Conservation (phyloP, 495 filamentous ascomycete species). For the Neurospora sp. region DNA sequence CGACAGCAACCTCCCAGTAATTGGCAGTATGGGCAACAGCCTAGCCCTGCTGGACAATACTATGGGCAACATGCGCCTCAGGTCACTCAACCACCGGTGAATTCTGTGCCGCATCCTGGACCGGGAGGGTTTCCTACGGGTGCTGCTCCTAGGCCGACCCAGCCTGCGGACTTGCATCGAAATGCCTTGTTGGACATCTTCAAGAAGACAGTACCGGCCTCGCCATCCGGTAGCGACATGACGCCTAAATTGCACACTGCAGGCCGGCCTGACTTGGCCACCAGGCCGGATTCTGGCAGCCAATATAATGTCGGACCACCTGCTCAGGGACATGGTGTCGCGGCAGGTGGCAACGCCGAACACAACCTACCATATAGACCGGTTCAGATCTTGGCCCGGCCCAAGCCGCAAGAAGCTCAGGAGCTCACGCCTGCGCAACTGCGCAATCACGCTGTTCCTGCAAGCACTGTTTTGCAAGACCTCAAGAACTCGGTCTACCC, state of each 20-base stretch:
- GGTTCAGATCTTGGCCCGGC: conserved; percentile 28
- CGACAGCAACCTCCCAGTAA: conserved; percentile 11
- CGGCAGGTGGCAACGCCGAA: conserved; percentile 25
- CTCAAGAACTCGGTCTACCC: conserved; percentile 4
- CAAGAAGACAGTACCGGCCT: conserved; percentile 27
- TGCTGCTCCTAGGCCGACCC: conserved; percentile 11
- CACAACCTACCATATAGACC: conserved; percentile 32
- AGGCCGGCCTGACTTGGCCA: background rate
- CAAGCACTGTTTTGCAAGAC: conserved; percentile 3
- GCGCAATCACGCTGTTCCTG: conserved; percentile 7
- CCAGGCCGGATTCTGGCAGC: conserved; percentile 9
- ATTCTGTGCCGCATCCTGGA: background rate
- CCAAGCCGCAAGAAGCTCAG: conserved; percentile 16
- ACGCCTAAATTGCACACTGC: conserved; percentile 3
- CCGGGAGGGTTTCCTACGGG: background rate
- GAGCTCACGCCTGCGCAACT: conserved; percentile 6
- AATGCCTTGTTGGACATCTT: conserved; percentile 39
- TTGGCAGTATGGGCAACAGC: conserved; percentile 7
- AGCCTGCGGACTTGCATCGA: conserved; percentile 34
- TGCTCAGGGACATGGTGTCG: conserved; percentile 16
- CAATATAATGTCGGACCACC: conserved; percentile 11
- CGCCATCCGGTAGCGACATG: conserved; percentile 16
- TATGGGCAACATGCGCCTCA: conserved; percentile 10
- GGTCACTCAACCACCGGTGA: conserved; percentile 1
- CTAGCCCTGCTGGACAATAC: conserved; percentile 14